Conservation (phyloP, 2,329 filamentous ascomycete genomes). For the Colletotrichum salicis region DNA sequence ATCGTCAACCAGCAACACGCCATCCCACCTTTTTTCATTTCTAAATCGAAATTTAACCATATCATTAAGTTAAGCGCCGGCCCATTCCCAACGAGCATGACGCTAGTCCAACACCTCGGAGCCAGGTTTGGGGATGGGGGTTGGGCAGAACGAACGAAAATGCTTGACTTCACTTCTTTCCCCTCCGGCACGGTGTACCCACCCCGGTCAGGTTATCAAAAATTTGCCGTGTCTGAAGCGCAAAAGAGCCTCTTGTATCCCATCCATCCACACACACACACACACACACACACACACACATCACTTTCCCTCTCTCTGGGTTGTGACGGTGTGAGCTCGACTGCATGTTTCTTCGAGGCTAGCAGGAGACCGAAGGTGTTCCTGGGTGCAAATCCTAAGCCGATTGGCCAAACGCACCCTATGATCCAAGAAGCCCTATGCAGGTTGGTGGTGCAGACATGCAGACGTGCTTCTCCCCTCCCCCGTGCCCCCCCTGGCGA, state of each 20-base stretch:
- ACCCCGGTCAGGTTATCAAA: neutral
- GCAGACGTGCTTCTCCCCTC: neutral
- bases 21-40: slow-evolving; percentile 18
- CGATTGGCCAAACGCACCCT: slow-evolving; percentile 20
- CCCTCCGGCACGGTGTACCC: neutral
- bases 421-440: neutral
- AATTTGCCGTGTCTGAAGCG: neutral
- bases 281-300: neutral
- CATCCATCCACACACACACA: neutral
- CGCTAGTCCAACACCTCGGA: slow-evolving; percentile 9
- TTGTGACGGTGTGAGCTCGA: slow-evolving; percentile 28
- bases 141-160: neutral
- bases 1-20: slow-evolving; percentile 15
- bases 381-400: slow-evolving; percentile 19
- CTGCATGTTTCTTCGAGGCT: slow-evolving; percentile 27
- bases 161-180: neutral
- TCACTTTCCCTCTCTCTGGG: neutral
- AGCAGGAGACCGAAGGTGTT: slow-evolving; percentile 6
- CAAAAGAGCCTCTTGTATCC: slow-evolving; percentile 6
- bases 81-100: slow-evolving; percentile 11
- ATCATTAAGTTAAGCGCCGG: slow-evolving; percentile 30
- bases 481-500: neutral
- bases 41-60: slow-evolving; percentile 17
- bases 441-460: neutral
- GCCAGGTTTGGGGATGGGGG: neutral